Evolutionary conservation across 1,139 yeast species (phyloP), one percentile per base, ranked within the genome.

Genomic region (Suhomyces chickasaworum): DNA sequence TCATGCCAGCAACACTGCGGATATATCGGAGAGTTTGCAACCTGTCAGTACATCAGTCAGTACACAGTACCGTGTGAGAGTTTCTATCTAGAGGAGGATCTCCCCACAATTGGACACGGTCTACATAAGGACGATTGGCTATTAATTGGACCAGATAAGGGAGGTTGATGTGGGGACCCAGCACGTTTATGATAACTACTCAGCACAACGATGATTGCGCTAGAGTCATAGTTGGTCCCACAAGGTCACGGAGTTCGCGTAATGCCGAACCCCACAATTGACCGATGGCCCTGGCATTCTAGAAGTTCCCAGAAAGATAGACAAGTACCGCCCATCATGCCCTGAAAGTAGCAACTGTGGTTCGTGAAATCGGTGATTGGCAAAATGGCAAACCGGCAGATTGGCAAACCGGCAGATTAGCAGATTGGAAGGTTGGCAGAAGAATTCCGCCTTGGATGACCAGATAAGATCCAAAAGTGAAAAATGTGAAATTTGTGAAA

Each of bases 261-360:
- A 29, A 29, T 13, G 32, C 32, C 32, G 32, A 29, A 29, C 32
- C 32, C 32, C 32, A 29, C 32, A 29, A 29, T 29, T 29, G 32
- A 13, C 8, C 15, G 17, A 13, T 15, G 32, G 17, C 29, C 8
- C 17, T 29, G 10, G 17, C 31, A 13, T 29, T 25, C 29, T 25
- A 13, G 29, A 25, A 25, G 29, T 13, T 10, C 7, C 16, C 16
- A 8, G 9, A 5, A 4, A 9, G 29, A 12, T 8, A 12, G n/a
- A 9, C 9, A n/a, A n/a, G n/a, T n/a, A n/a, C 29, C 5, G 4
- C n/a, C 29, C 29, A 29, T 29, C 32, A 29, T 29, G 32, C 17
- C 17, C 32, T 13, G 10, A 2, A 29, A 6, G 32, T 9, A 29
- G 32, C 32, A 29, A 29, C 32, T 29, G 32, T 29, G 29, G 29